Percentiles rank a stretch among this genome's conserved stretches.
Conservation (phyloP, 176 grass and related monocot genomes). For the Ensete glaucum region DNA sequence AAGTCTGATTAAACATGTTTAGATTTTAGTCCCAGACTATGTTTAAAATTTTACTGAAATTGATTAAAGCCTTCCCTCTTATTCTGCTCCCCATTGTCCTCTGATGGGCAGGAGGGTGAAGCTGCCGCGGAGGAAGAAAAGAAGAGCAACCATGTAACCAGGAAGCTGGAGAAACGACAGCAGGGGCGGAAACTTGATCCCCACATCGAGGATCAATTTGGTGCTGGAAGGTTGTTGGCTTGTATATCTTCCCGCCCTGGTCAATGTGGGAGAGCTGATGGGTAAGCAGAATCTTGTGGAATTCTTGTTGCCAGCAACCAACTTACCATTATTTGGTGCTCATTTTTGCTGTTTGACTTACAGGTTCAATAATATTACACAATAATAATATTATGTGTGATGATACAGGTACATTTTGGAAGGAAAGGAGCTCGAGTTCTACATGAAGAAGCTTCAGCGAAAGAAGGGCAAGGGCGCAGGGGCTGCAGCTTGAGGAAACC, state of each 20-base stretch:
- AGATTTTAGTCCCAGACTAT: not conserved
- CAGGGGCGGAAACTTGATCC: not conserved
- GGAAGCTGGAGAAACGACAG: slow-evolving; percentile 14
- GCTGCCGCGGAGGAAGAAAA: not conserved
- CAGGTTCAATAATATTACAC: too few relatives aligned
- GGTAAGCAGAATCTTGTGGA: not conserved
- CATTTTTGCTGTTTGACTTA: too few relatives aligned
- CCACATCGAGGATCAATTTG: slow-evolving; percentile 10
- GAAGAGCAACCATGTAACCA: slow-evolving; percentile 7
- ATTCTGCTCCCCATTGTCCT: not conserved
- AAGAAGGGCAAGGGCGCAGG: slow-evolving; percentile 17
- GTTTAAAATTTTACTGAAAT: not conserved
- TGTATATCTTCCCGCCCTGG: slow-evolving; percentile 5
- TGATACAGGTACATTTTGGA: slow-evolving; percentile 2
- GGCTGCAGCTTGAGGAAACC: not conserved
- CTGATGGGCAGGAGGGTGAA: not conserved
- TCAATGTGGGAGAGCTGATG: slow-evolving; percentile 10
- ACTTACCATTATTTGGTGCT: too few relatives aligned
- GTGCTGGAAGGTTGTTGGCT: slow-evolving; percentile 6
- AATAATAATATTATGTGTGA: not conserved
- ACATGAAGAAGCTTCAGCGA: slow-evolving; percentile 6
- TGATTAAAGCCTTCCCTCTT: not conserved
- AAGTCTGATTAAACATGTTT: too few relatives aligned
- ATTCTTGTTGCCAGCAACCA: not conserved
- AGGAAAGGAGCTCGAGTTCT: slow-evolving; percentile 23